A percentile compares a stretch with the other conserved stretches of the same genome.
These are phyloP conservation scores for Pseudogymnoascus sp. DNA, from an alignment of 2,329 filamentous ascomycete species.

Conservation along the genomic window DNA sequence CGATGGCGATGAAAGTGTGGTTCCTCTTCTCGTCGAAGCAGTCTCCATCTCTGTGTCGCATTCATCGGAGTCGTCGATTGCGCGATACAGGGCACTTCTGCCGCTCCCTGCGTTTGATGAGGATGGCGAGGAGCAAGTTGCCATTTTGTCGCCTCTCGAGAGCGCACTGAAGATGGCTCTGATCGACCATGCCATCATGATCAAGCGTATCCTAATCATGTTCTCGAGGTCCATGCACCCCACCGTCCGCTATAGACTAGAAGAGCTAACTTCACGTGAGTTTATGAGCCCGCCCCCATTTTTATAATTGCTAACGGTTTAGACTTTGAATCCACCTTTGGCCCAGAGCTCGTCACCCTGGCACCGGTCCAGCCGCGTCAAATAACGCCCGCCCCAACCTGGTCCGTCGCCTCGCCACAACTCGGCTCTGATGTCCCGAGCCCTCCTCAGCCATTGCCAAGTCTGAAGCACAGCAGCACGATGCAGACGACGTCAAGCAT, in stretches of 20 bases:
- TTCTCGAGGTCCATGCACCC: constrained; percentile 54
- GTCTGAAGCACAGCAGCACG: constrained; percentile 22
- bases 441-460: constrained; percentile 15
- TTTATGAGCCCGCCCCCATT: constrained; percentile 17
- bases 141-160: constrained; percentile 53
- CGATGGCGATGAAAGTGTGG: constrained; percentile 63
- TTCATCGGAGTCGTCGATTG: constrained; percentile 66
- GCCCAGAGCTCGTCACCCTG: constrained; percentile 57
- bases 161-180: constrained; percentile 77
- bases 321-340: constrained; percentile 58
- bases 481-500: constrained; percentile 11
- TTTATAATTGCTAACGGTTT: constrained; percentile 14
- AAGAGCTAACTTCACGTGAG: constrained; percentile 59
- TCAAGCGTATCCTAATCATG: constrained; percentile 70
- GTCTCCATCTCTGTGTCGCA: constrained; percentile 70
- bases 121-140: constrained; percentile 39
- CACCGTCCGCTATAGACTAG: constrained; percentile 45
- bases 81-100: constrained; percentile 67
- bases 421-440: constrained; percentile 7
- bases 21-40: constrained; percentile 64
- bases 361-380: constrained; percentile 40
- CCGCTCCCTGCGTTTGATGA: constrained; percentile 38
- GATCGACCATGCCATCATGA: constrained; percentile 79
- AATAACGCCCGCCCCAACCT: constrained; percentile 33
- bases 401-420: constrained; percentile 18